Base-by-base conservation (phyloP, 768 basidiomycete genomes). In the Punctularia strigosozonata region DNA sequence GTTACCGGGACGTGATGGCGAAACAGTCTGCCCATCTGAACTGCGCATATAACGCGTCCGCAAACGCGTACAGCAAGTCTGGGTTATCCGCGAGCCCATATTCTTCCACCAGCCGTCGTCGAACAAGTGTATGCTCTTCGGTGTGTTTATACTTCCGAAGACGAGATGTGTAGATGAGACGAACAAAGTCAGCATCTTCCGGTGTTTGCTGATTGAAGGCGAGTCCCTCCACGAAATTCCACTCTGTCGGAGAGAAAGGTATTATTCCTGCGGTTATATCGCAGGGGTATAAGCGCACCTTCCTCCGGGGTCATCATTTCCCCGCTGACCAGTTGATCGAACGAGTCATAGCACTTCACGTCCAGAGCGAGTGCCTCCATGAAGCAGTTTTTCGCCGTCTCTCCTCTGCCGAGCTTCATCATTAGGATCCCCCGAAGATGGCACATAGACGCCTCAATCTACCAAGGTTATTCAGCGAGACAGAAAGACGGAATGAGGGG, bases 361-460 rank as follows among this genome's bases (percentile, higher is more conserved):
- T 99, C 95, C 17, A 97, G 68, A 2, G 83, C 73, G 17, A 99
- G 69, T 1, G 95, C 92, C 52, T 99, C 94, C 78, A 95, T 82
- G 52, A 97, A 95, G 49, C 87, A 89, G 37, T 85, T 70, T 55
- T 98, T 98, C 1, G 95, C 95, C 49, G 84, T 75, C 37, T 90
- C 83, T 17, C 80, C 79, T 8, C 90, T 81, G 50, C 89, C 91
- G 13, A 97, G 68, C 53, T 95, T 92, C 38, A 92, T 79, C 78
- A 97, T 94, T 15, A 99, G 68, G 18, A 95, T 62, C 10, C 92
- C 95, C 39, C 95, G 77, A 14, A 99, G 66, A 53, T 94, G 81
- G 52, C 94, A 97, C 78, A 97, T 92, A 2, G 94, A 95, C 3
- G 95, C 89, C 63, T 98, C 90, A 26, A 97, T 84, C 90, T 94